These are phyloP conservation scores for Euphorbia tirucalli DNA, from an alignment of 345 rosid genomes.

Conservation along the genomic window DNA sequence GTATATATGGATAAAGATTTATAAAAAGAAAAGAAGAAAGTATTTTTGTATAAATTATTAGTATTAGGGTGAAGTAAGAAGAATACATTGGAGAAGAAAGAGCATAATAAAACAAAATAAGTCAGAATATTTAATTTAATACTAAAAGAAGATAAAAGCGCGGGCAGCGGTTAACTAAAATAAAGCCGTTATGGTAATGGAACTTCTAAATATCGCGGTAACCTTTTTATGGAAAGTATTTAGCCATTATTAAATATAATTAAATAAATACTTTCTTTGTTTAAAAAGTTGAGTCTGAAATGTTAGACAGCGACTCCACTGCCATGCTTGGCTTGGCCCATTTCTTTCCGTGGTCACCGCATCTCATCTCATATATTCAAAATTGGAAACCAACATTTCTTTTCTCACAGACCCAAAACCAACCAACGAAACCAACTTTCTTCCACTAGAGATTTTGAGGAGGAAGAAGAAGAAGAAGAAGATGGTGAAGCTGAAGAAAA, in stretches of 20 bases:
- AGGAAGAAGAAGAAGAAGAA: neutral
- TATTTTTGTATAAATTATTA: too few species aligned
- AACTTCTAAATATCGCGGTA: neutral
- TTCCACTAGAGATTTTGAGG: too few species aligned
- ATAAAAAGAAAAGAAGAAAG: too few species aligned
- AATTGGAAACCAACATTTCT: neutral
- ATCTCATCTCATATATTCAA: conserved; percentile 17
- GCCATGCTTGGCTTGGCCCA: conserved; percentile 18
- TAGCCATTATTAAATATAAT: too few species aligned
- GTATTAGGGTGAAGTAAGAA: too few species aligned
- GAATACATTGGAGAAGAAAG: too few species aligned
- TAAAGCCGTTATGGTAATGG: neutral
- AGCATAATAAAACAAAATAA: too few species aligned
- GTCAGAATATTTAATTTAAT: too few species aligned
- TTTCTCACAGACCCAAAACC: neutral
- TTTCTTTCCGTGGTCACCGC: conserved; percentile 32
- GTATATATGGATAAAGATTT: too few species aligned
- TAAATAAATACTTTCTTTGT: neutral
- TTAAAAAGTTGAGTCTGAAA: neutral
- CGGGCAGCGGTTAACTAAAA: too few species aligned
- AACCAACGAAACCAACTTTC: too few species aligned
- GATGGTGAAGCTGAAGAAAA: neutral
- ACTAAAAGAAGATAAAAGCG: too few species aligned
- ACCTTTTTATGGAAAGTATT: neutral
- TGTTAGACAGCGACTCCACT: conserved; percentile 28